These are phyloP conservation scores for Pythium folliculosum DNA, from an alignment of 352 stramenopile genomes.

Conservation along the genomic window DNA sequence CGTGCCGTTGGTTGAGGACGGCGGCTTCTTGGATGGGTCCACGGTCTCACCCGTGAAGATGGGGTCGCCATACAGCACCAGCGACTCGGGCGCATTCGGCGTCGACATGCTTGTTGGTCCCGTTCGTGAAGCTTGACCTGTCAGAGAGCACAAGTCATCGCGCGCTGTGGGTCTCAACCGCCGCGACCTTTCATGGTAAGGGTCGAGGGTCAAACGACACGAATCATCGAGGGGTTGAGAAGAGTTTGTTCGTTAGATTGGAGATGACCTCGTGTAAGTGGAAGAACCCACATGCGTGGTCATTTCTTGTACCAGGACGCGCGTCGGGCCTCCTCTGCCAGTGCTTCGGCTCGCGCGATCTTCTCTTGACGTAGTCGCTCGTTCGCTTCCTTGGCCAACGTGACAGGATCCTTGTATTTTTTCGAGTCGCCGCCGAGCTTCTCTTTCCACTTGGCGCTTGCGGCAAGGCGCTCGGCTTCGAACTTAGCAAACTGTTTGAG, in stretches of 20 bases:
- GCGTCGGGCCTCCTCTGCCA: slow-evolving; percentile 22
- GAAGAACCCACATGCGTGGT: neutral
- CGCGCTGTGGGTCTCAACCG: slow-evolving; percentile 16
- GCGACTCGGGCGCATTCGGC: slow-evolving; percentile 76
- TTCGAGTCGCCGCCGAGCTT: slow-evolving; percentile 33
- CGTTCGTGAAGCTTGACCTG: neutral
- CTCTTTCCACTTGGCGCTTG: slow-evolving; percentile 56
- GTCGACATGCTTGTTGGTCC: slow-evolving; percentile 38
- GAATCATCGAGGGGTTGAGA: neutral
- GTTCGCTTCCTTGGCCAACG: slow-evolving; percentile 50
- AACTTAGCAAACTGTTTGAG: slow-evolving; percentile 25
- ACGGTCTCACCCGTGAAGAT: slow-evolving; percentile 89
- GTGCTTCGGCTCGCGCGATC: slow-evolving; percentile 17
- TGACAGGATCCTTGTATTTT: slow-evolving; percentile 59
- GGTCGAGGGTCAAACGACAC: no score
- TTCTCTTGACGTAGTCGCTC: slow-evolving; percentile 56
- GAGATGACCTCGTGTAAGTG: neutral
- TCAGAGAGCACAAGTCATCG: no score
- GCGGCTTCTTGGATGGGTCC: slow-evolving; percentile 53
- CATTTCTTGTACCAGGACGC: slow-evolving; percentile 24
- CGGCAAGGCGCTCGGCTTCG: slow-evolving; percentile 28
- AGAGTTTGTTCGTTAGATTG: neutral
- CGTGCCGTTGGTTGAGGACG: slow-evolving; percentile 23
- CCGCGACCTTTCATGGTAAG: slow-evolving; percentile 39
- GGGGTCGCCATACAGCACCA: slow-evolving; percentile 88